Conservation (phyloP, 352 stramenopile species). For the Peronospora destructor region DNA sequence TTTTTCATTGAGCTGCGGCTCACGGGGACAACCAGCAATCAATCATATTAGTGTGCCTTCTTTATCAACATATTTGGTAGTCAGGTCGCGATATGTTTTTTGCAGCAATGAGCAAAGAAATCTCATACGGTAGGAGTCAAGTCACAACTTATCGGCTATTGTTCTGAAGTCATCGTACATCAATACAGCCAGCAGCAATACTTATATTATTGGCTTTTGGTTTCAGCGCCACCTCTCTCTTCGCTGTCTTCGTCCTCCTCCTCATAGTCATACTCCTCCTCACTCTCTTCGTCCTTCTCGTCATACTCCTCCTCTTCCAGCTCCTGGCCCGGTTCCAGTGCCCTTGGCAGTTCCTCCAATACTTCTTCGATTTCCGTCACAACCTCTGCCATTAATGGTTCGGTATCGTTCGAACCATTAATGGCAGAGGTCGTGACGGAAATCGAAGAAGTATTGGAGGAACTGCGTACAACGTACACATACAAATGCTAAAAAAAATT, state of each 20-base stretch:
- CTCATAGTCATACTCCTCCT: too few relatives aligned
- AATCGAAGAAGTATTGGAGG: slow-evolving; percentile 55
- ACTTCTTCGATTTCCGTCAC: slow-evolving; percentile 59
- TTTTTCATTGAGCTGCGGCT: too few relatives aligned
- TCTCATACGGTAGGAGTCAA: too few relatives aligned
- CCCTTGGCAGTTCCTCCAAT: slow-evolving; percentile 36
- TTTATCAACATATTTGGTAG: too few relatives aligned
- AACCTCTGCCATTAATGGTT: slow-evolving; percentile 53
- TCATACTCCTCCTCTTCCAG: slow-evolving; percentile 11
- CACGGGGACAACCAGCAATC: too few relatives aligned
- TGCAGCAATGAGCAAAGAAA: too few relatives aligned
- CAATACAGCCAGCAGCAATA: not conserved
- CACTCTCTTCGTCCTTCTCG: slow-evolving; percentile 9
- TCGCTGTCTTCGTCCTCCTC: too few relatives aligned
- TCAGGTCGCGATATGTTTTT: too few relatives aligned
- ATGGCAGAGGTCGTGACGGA: slow-evolving; percentile 47
- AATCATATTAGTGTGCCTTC: too few relatives aligned
- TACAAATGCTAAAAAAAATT: too few relatives aligned
- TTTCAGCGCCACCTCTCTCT: not conserved
- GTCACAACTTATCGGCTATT: too few relatives aligned
- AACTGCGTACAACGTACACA: too few relatives aligned
- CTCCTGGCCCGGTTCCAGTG: slow-evolving; percentile 12
- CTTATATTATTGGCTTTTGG: not conserved
- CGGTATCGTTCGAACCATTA: slow-evolving; percentile 64
- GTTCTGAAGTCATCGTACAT: not conserved